Evolutionary conservation across 768 basidiomycete species (phyloP).

Genomic region (Leccinum rimulosum): DNA sequence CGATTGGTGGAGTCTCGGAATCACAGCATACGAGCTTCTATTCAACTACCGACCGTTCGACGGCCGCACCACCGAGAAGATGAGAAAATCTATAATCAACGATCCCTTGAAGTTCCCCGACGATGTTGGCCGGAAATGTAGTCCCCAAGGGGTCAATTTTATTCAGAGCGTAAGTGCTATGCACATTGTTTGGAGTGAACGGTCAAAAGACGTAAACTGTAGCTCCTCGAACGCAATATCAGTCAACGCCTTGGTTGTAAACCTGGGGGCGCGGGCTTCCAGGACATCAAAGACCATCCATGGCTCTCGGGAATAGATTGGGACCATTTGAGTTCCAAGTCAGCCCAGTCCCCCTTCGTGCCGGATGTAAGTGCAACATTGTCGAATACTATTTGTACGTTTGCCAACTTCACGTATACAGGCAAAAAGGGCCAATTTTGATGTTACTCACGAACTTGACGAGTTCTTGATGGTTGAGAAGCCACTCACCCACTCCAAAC

Average conservation of each 20-base stretch:
- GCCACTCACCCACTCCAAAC: constrained; percentile 91
- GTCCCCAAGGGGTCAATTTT: constrained; percentile 61
- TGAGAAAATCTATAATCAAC: constrained; percentile 83
- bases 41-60: constrained; percentile 85
- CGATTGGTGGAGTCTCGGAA: constrained; percentile 96
- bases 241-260: constrained; percentile 79
- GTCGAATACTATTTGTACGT: background rate
- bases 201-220: constrained; percentile 11
- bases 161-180: constrained; percentile 58
- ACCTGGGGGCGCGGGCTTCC: constrained; percentile 63
- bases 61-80: constrained; percentile 83
- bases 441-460: constrained; percentile 95
- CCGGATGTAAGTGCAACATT: constrained; percentile 74
- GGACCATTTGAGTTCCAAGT: constrained; percentile 70
- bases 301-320: constrained; percentile 88
- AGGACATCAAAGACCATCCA: constrained; percentile 75
- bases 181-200: background rate
- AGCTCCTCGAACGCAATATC: constrained; percentile 87
- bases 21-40: constrained; percentile 88
- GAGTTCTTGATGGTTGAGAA: constrained; percentile 98
- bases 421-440: constrained; percentile 98
- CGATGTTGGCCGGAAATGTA: constrained; percentile 56
- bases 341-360: constrained; percentile 76
- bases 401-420: constrained; percentile 31
- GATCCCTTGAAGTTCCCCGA: constrained; percentile 80